phyloP scores from a whole-genome alignment of 2,329 filamentous ascomycete species.

The Alternaria longipes region DNA sequence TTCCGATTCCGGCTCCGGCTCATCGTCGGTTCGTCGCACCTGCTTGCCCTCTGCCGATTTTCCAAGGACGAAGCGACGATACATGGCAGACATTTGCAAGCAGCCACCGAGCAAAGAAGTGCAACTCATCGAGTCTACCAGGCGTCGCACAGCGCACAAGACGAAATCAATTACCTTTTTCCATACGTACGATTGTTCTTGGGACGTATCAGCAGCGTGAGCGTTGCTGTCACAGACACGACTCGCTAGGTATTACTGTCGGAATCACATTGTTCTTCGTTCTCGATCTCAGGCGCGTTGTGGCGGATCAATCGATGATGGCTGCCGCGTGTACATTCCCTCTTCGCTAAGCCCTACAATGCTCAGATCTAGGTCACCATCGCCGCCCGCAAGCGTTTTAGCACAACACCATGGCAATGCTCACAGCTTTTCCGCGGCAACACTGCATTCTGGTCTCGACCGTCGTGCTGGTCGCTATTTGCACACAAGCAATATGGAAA shows the following conservation, averaged over 20 bases:
- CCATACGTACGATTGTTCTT: too few species aligned
- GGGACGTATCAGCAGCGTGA: too few species aligned
- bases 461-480: not conserved
- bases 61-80: not conserved
- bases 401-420: not conserved
- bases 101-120: not conserved
- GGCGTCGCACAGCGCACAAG: not conserved
- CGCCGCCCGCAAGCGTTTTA: not conserved
- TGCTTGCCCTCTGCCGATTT: not conserved
- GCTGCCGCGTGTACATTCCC: constrained; percentile 6
- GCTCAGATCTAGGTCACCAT: constrained; percentile 12
- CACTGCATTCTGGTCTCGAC: not conserved
- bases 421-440: constrained; percentile 2
- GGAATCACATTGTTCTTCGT: not conserved
- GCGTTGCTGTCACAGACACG: too few species aligned
- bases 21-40: constrained; percentile 4
- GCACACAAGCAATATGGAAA: not conserved
- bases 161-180: not conserved
- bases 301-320: not conserved
- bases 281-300: not conserved
- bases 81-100: not conserved
- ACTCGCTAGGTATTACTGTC: too few species aligned
- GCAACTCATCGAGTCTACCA: too few species aligned
- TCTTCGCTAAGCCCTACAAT: constrained; percentile 5
- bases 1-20: constrained; percentile 1